These are phyloP conservation scores for Lagenaria siceraria DNA, from an alignment of 306 rosid species.

Conservation along the genomic window DNA sequence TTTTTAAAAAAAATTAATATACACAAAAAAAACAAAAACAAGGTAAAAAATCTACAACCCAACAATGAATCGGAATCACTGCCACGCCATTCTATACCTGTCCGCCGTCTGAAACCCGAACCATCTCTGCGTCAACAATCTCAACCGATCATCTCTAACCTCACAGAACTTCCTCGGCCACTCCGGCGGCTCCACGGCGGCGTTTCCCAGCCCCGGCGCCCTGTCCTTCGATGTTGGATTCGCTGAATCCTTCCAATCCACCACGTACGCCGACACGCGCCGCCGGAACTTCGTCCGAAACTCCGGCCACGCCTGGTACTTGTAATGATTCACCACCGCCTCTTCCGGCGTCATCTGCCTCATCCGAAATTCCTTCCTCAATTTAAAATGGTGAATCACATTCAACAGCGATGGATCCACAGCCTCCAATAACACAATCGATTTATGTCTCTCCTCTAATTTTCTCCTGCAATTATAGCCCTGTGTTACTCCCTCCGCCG, in stretches of 20 bases:
- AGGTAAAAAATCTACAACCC: background rate
- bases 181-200: conserved; percentile 40
- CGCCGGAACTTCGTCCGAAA: conserved; percentile 57
- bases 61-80: background rate
- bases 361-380: conserved; percentile 16
- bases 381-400: conserved; percentile 48
- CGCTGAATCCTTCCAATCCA: conserved; percentile 38
- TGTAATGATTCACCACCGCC: conserved; percentile 63
- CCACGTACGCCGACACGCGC: conserved; percentile 61
- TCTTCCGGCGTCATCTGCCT: conserved; percentile 13
- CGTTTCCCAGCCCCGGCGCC: conserved; percentile 57
- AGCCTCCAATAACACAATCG: conserved; percentile 45
- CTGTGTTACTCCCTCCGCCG: conserved; percentile 49
- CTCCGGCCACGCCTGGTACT: conserved; percentile 77
- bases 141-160: conserved; percentile 43
- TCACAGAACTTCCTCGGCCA: conserved; percentile 56
- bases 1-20: background rate
- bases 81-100: conserved; percentile 33
- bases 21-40: background rate
- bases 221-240: conserved; percentile 47
- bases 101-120: conserved; percentile 17
- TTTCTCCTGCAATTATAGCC: conserved; percentile 61
- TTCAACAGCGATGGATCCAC: conserved; percentile 39
- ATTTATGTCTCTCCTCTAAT: conserved; percentile 51
- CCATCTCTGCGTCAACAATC: conserved; percentile 31